Evolutionary conservation across 2,329 filamentous ascomycete genomes (phyloP).

Genomic region (Lachnellula subtilissima): DNA sequence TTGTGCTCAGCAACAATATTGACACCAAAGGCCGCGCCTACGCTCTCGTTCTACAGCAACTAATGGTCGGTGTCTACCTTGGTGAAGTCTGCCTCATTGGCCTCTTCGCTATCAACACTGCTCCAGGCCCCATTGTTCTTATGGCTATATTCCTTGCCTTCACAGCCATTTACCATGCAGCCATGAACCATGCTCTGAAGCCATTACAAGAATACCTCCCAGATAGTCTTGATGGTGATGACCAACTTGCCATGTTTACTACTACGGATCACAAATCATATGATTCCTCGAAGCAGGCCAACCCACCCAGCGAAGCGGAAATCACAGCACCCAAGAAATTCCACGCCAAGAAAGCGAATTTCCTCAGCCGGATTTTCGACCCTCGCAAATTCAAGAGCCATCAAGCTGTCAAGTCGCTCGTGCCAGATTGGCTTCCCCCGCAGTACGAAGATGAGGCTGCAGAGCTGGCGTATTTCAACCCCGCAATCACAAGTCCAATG

Average conservation of each 20-base stretch:
- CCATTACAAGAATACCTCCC: conserved; percentile 75
- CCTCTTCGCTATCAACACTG: conserved; percentile 67
- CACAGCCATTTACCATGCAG: conserved; percentile 68
- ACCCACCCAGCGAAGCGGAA: conserved; percentile 26
- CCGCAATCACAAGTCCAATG: conserved; percentile 54
- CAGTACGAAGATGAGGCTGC: conserved; percentile 58
- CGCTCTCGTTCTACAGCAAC: conserved; percentile 77
- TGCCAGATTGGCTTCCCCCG: conserved; percentile 52
- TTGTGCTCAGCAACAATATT: conserved; percentile 72
- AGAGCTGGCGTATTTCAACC: conserved; percentile 67
- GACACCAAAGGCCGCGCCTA: conserved; percentile 87
- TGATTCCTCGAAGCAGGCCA: conserved; percentile 10
- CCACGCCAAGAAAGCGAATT: conserved; percentile 42
- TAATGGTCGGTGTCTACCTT: conserved; percentile 79
- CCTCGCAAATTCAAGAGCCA: conserved; percentile 73
- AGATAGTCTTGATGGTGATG: conserved; percentile 55
- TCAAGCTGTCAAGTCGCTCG: conserved; percentile 58
- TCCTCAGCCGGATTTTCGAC: conserved; percentile 63
- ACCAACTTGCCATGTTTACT: conserved; percentile 34
- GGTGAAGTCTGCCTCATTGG: conserved; percentile 79
- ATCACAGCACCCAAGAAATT: conserved; percentile 18
- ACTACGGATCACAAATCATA: conserved; percentile 16
- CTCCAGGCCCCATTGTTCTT: conserved; percentile 65
- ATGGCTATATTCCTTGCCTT: conserved; percentile 73
- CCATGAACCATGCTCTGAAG: conserved; percentile 64